phyloP scores from a whole-genome alignment of 2,329 filamentous ascomycete species.

The Stemphylium vesicarium region DNA sequence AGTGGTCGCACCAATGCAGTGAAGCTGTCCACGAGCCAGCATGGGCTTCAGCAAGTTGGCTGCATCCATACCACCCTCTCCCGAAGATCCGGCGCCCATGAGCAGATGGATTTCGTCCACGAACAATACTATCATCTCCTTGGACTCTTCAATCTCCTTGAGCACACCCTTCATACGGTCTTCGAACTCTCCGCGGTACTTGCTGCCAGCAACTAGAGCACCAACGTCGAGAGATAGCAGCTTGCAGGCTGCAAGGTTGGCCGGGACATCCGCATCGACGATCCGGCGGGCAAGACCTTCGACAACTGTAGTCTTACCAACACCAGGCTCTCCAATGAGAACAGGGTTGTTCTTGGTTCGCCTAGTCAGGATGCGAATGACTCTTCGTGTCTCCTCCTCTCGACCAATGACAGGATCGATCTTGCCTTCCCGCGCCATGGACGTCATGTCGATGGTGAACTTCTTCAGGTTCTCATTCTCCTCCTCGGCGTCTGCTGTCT shows the following conservation, averaged over 20 bases:
- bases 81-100: conserved; percentile 94
- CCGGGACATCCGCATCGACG: conserved; percentile 94
- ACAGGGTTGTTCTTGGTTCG: conserved; percentile 99
- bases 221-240: conserved; percentile 95
- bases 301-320: conserved; percentile 97
- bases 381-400: conserved; percentile 92
- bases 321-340: conserved; percentile 95
- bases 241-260: conserved; percentile 92
- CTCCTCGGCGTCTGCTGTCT: conserved; percentile 89
- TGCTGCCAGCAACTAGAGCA: conserved; percentile 93
- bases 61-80: conserved; percentile 98
- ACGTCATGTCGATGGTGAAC: conserved; percentile 98
- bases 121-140: conserved; percentile 96
- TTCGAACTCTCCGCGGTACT: conserved; percentile 98
- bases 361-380: conserved; percentile 88
- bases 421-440: conserved; percentile 94
- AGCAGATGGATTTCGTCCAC: conserved; percentile 98
- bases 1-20: conserved; percentile 97
- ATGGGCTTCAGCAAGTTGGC: conserved; percentile 98
- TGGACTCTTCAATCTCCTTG: conserved; percentile 93
- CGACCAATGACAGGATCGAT: conserved; percentile 96
- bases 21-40: conserved; percentile 93
- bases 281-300: conserved; percentile 95
- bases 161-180: conserved; percentile 99
- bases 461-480: conserved; percentile 97